These are phyloP conservation scores for Vitis hybrid DNA, from an alignment of 177 flowering plant genomes.

Conservation along the genomic window DNA sequence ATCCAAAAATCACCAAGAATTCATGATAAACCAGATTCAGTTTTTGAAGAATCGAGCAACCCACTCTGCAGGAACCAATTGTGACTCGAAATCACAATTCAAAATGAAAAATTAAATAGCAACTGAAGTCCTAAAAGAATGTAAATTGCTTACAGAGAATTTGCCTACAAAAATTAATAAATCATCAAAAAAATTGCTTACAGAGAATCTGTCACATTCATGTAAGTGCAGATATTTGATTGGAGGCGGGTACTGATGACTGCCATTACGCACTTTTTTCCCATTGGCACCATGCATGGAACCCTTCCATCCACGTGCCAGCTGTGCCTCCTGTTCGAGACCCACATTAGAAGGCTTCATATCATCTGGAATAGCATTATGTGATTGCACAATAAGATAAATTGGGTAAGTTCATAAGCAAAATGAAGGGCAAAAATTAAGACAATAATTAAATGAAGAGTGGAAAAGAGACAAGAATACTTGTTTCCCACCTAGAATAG, in stretches of 20 bases:
- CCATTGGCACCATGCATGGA: slow-evolving; percentile 15
- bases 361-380: slow-evolving; percentile 53
- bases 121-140: neutral
- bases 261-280: slow-evolving; percentile 24
- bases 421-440: neutral
- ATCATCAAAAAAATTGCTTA: slow-evolving; percentile 32
- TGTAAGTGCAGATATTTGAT: slow-evolving; percentile 89
- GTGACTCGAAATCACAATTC: too few species aligned
- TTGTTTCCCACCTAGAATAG: slow-evolving; percentile 49
- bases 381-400: too few species aligned
- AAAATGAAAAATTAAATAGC: too few species aligned
- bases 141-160: neutral
- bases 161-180: neutral
- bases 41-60: too few species aligned
- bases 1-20: neutral
- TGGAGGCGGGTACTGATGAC: slow-evolving; percentile 34
- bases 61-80: too few species aligned
- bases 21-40: neutral
- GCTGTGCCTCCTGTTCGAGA: slow-evolving; percentile 85
- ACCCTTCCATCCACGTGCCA: slow-evolving; percentile 52
- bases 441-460: neutral
- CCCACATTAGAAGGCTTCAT: slow-evolving; percentile 91
- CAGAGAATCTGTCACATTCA: slow-evolving; percentile 87
- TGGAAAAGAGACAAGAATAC: neutral
- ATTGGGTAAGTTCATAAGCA: neutral